These are phyloP conservation scores for Carnegiea gigantea DNA, from an alignment of 179 eudicot genomes.

Conservation along the genomic window DNA sequence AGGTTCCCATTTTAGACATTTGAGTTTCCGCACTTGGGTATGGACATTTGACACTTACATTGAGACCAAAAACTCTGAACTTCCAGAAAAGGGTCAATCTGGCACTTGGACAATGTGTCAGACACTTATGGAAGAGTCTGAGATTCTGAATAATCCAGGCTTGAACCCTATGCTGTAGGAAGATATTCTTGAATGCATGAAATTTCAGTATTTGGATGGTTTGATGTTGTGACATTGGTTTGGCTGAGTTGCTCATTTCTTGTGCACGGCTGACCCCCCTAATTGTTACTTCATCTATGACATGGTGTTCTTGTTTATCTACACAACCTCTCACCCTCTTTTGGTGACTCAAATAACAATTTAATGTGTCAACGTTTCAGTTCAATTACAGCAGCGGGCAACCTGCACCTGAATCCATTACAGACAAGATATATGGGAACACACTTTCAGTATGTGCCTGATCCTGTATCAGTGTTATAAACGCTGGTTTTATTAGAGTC, in stretches of 20 bases:
- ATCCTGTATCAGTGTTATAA: neutral
- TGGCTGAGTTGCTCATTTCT: neutral
- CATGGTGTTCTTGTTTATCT: neutral
- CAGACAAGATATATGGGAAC: conserved; percentile 97
- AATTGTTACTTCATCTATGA: neutral
- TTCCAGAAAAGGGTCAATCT: neutral
- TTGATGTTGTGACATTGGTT: neutral
- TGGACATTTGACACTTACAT: neutral
- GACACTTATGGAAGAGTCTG: no score
- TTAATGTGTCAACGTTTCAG: conserved; percentile 40
- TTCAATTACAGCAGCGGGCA: conserved; percentile 99
- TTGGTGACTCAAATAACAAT: conserved; percentile 9
- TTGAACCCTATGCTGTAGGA: neutral
- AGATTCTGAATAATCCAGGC: neutral
- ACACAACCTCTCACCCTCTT: neutral
- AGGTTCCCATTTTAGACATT: no score
- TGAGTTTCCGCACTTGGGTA: neutral
- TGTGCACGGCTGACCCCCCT: neutral
- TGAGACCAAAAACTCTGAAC: neutral
- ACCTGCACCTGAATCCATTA: conserved; percentile 98
- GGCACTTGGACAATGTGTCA: neutral
- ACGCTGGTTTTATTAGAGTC: neutral
- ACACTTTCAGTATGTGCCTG: conserved; percentile 80
- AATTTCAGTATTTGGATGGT: neutral
- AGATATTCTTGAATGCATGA: conserved; percentile 3